phyloP scores from a whole-genome alignment of 2,329 filamentous ascomycete genomes.

The Colletotrichum agaves region DNA sequence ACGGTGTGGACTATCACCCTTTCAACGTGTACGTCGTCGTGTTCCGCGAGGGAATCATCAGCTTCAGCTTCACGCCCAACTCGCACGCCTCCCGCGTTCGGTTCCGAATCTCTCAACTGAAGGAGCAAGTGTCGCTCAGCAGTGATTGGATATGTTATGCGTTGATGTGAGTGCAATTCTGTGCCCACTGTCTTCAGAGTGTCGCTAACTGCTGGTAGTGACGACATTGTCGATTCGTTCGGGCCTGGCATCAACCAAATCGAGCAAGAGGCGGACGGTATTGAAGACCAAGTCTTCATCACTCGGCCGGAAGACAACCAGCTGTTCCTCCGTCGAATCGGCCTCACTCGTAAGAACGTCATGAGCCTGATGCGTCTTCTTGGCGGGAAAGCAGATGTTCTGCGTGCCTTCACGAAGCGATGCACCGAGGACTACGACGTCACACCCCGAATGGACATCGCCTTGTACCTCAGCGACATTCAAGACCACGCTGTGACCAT shows the following conservation, averaged over 20 bases:
- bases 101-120: conserved; percentile 89
- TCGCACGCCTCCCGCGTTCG: conserved; percentile 89
- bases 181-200: too few species aligned
- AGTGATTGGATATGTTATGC: conserved; percentile 99
- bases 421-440: conserved; percentile 98
- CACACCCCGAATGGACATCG: conserved; percentile 95
- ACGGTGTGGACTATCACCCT: conserved; percentile 87
- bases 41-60: conserved; percentile 93
- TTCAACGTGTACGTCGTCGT: conserved; percentile 98
- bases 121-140: conserved; percentile 93
- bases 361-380: conserved; percentile 93
- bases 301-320: conserved; percentile 85
- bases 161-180: conserved; percentile 75
- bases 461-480: conserved; percentile 95
- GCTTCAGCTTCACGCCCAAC: conserved; percentile 92
- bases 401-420: conserved; percentile 96
- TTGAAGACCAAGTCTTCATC: conserved; percentile 95
- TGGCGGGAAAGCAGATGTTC: conserved; percentile 97
- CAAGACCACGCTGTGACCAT: conserved; percentile 99
- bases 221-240: conserved; percentile 97
- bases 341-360: conserved; percentile 91
- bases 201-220: conserved; percentile 57
- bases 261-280: conserved; percentile 88
- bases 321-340: conserved; percentile 86
- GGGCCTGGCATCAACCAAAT: conserved; percentile 88